phyloP scores from a whole-genome alignment of 2,329 filamentous ascomycete genomes.

The Blumeriella jaapii region DNA sequence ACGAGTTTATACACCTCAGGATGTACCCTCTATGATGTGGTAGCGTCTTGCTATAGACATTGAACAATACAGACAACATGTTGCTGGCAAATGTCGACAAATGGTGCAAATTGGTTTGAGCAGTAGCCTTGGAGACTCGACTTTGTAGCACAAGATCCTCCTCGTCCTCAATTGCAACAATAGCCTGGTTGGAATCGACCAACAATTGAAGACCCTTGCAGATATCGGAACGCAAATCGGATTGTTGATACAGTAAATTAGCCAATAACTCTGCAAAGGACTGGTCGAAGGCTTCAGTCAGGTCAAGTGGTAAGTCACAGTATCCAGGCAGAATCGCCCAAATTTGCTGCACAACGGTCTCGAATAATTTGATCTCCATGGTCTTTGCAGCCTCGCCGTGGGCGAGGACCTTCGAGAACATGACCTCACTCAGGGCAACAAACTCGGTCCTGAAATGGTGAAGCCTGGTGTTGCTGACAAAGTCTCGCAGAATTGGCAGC shows the following conservation, averaged over 20 bases:
- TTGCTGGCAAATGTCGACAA: conserved; percentile 73
- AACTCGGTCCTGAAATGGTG: conserved; percentile 77
- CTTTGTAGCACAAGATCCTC: conserved; percentile 64
- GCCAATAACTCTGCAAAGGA: conserved; percentile 80
- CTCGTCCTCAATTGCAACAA: conserved; percentile 56
- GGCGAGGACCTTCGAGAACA: conserved; percentile 82
- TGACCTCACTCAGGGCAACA: conserved; percentile 75
- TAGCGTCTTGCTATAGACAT: conserved; percentile 93
- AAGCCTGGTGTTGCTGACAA: conserved; percentile 78
- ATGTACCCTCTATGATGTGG: conserved; percentile 87
- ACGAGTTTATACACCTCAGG: conserved; percentile 87
- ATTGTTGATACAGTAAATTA: conserved; percentile 86
- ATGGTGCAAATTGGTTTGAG: conserved; percentile 71
- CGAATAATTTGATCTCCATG: conserved; percentile 94
- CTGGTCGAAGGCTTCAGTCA: conserved; percentile 69
- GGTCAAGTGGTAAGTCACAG: conserved; percentile 80
- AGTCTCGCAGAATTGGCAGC: conserved; percentile 80
- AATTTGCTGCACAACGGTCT: conserved; percentile 89
- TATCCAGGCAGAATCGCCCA: conserved; percentile 93
- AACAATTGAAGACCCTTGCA: conserved; percentile 78
- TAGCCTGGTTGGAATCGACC: conserved; percentile 82
- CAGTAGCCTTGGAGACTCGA: conserved; percentile 62
- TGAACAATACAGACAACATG: conserved; percentile 92
- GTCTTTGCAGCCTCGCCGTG: conserved; percentile 77
- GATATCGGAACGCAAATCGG: conserved; percentile 74